A percentile compares a stretch with the other conserved stretches of the same genome.
Conservation (phyloP, 1,284 basidiomycete genomes). For the Tremellales sp. region DNA sequence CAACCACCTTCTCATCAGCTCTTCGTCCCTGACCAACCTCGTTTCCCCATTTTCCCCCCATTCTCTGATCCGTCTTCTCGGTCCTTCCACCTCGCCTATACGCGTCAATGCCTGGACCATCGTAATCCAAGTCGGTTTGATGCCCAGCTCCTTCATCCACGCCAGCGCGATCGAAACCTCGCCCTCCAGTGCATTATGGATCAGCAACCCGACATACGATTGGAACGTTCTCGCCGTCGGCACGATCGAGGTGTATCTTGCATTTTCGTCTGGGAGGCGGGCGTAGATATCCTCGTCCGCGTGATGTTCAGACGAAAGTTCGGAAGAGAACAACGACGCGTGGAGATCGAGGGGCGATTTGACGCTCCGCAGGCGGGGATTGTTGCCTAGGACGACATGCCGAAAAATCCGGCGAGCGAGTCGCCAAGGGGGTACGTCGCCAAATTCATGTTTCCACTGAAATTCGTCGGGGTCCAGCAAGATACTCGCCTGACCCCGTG, state of each 20-base stretch:
- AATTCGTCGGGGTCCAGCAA: constrained; percentile 18
- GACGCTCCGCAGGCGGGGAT: constrained; percentile 27
- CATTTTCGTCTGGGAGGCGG: constrained; percentile 12
- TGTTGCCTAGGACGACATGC: constrained; percentile 34
- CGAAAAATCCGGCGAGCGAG: constrained; percentile 30
- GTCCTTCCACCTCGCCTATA: constrained; percentile 65
- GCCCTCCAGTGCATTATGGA: constrained; percentile 52
- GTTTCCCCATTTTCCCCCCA: constrained; percentile 38
- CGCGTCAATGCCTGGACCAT: constrained; percentile 63
- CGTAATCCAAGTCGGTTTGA: constrained; percentile 57
- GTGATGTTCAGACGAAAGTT: constrained; percentile 5
- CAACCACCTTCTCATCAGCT: constrained; percentile 60
- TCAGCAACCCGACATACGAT: constrained; percentile 63
- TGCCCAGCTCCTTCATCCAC: constrained; percentile 66
- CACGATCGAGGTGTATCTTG: constrained; percentile 50
- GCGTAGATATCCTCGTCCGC: not conserved
- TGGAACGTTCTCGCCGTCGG: constrained; percentile 57
- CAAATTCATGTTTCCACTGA: constrained; percentile 19
- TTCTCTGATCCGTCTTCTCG: constrained; percentile 58
- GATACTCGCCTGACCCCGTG: constrained; percentile 12
- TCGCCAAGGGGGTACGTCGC: constrained; percentile 26
- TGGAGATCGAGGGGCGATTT: constrained; percentile 31
- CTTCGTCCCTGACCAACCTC: constrained; percentile 50
- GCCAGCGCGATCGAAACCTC: constrained; percentile 68
- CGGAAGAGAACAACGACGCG: constrained; percentile 16